Base-by-base conservation (phyloP, 225 moss, liverwort and hornwort genomes). In the Thuidium tamariscinum region DNA sequence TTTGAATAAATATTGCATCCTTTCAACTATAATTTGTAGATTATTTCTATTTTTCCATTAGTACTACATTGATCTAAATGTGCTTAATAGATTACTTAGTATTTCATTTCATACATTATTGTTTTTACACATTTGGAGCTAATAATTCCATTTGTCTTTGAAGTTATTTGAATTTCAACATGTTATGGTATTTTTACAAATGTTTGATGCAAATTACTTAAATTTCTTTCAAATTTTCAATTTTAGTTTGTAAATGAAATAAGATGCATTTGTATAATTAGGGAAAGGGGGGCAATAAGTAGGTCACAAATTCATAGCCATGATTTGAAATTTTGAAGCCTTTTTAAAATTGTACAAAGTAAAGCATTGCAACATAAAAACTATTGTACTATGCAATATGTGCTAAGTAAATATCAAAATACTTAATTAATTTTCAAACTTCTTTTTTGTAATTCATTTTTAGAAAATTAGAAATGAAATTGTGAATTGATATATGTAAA, bases 261-360 rank as follows among this genome's bases (percentile, higher is more conserved):
- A 2, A 13, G 1, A 39, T 23, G 13, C 11, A 39, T 23, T 1
- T 23, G 1, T 23, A 7, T 13, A 37, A 13, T 37, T 65, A 21
- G 11, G 13, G n/a, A n/a, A n/a, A n/a, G 1, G 3, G 0, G 37
- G 4, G 2, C 36, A 37, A 37, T 22, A 37, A 37, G 0, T 5
- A 20, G 6, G 11, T 66, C 3, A 3, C 22, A 67, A 22, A 21
- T 66, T 36, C 21, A 21, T 36, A 66, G 21, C 6, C 17, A 37
- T 37, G 37, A 37, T 66, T 32, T n/a, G 3, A 3, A 37, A 37
- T 11, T 37, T 39, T 37, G 11, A 36, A 39, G 13, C 22, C 39
- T 10, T 39, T 13, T 37, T 39, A 68, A 68, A 37, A 21, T 66
- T 21, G 12, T 36, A 3, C 6, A 67, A 37, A 67, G 2, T 3